Conservation (phyloP, 768 basidiomycete species). For the Hericium alpestre region DNA sequence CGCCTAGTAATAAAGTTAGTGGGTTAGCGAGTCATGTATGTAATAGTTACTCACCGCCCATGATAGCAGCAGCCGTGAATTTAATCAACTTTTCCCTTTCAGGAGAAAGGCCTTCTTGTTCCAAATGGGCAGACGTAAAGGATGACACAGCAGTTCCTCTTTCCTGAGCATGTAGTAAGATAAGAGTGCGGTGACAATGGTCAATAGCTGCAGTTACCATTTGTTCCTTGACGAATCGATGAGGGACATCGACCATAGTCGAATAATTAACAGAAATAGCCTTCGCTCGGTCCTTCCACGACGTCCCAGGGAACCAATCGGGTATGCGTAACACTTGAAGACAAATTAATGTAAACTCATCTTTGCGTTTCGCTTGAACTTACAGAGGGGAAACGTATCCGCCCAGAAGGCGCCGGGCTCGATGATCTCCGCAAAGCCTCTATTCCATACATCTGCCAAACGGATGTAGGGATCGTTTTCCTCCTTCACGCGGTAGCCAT, state of each 20-base stretch:
- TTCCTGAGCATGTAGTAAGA: neutral
- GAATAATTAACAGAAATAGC: too few relatives aligned
- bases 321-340: neutral
- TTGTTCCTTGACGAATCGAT: neutral
- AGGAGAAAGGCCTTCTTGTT: neutral
- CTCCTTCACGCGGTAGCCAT: neutral
- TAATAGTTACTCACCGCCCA: constrained; percentile 5
- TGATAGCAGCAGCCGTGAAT: constrained; percentile 13
- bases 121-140: constrained; percentile 8
- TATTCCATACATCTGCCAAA: neutral
- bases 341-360: neutral
- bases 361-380: neutral
- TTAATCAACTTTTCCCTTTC: constrained; percentile 12
- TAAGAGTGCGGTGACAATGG: neutral
- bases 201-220: neutral
- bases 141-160: constrained; percentile 9
- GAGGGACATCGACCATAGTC: neutral
- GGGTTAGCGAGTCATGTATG: neutral
- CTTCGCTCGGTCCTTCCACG: neutral
- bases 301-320: neutral
- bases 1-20: constrained; percentile 3
- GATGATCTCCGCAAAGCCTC: neutral
- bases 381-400: neutral
- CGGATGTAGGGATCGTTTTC: neutral
- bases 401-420: neutral